Evolutionary conservation across 768 basidiomycete species (phyloP).

Genomic region (Pleurotus ostreatus): DNA sequence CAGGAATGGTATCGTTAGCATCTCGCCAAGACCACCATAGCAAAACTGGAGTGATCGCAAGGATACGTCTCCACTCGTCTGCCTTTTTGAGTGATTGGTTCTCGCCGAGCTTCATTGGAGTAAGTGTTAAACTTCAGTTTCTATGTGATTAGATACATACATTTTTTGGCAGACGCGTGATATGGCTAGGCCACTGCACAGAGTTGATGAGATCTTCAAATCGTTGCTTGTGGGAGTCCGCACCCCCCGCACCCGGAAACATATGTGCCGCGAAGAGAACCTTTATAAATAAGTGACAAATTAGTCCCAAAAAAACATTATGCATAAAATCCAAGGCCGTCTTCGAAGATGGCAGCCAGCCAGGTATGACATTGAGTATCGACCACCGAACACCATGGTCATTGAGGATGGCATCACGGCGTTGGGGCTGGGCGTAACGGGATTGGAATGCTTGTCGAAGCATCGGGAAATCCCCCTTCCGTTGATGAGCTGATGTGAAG

Average conservation of each 20-base stretch:
- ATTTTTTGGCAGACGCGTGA: constrained; percentile 27
- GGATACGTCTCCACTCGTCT: constrained; percentile 25
- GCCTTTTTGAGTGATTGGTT: constrained; percentile 29
- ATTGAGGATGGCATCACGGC: constrained; percentile 15
- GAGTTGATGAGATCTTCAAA: constrained; percentile 22
- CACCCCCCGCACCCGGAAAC: constrained; percentile 19
- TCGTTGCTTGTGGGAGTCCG: constrained; percentile 14
- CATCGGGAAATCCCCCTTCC: constrained; percentile 14
- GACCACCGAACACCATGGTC: constrained; percentile 19
- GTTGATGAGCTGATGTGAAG: constrained; percentile 1
- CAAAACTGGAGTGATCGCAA: constrained; percentile 20
- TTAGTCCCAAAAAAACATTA: constrained; percentile 21
- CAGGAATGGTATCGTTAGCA: constrained; percentile 16
- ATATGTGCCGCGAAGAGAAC: constrained; percentile 21
- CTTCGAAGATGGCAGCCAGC: constrained; percentile 21
- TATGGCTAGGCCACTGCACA: constrained; percentile 25
- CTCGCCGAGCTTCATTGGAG: constrained; percentile 18
- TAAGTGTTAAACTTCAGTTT: background rate
- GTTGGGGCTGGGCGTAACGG: background rate
- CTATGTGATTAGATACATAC: constrained; percentile 12
- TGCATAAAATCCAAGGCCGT: constrained; percentile 28
- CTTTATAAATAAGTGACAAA: constrained; percentile 17
- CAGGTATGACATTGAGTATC: constrained; percentile 19
- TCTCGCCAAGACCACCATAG: constrained; percentile 24
- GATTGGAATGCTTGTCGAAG: constrained; percentile 14